Conservation (phyloP, 2,329 filamentous ascomycete genomes). For the Fusarium lyarnte region DNA sequence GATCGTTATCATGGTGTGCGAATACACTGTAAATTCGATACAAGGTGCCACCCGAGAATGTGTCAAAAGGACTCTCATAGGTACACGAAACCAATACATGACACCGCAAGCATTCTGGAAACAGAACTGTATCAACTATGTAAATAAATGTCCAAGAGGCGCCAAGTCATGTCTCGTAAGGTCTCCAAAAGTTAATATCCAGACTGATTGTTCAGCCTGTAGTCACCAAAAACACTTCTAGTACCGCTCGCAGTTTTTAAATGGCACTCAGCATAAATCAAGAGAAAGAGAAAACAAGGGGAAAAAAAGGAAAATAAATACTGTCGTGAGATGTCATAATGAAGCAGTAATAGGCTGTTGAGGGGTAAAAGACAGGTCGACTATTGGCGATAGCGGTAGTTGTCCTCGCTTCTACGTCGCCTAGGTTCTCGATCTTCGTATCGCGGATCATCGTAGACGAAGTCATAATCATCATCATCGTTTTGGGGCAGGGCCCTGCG, state of each 20-base stretch:
- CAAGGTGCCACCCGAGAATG: not conserved
- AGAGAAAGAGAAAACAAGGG: not conserved
- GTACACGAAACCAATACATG: not conserved
- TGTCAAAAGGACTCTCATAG: not conserved
- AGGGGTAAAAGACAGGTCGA: not conserved
- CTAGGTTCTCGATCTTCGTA: constrained; percentile 41
- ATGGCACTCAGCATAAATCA: not conserved
- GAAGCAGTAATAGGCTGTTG: not conserved
- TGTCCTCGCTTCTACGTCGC: constrained; percentile 41
- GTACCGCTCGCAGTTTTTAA: not conserved
- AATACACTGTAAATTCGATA: not conserved
- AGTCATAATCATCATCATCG: constrained; percentile 43
- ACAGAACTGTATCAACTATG: not conserved
- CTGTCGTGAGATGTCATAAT: constrained; percentile 24
- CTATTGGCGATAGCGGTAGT: constrained; percentile 37
- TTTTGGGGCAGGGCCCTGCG: constrained; percentile 33
- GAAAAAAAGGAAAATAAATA: not conserved
- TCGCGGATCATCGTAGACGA: constrained; percentile 44
- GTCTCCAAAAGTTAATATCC: not conserved
- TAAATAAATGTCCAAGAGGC: not conserved
- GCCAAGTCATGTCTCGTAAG: constrained; percentile 31
- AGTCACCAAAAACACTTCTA: not conserved
- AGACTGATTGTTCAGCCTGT: not conserved
- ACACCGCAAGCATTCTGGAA: not conserved
- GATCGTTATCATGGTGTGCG: not conserved